These are phyloP conservation scores for Plasmodium knowlesi DNA, from an alignment of 169 alveolate genomes.

Conservation along the genomic window DNA sequence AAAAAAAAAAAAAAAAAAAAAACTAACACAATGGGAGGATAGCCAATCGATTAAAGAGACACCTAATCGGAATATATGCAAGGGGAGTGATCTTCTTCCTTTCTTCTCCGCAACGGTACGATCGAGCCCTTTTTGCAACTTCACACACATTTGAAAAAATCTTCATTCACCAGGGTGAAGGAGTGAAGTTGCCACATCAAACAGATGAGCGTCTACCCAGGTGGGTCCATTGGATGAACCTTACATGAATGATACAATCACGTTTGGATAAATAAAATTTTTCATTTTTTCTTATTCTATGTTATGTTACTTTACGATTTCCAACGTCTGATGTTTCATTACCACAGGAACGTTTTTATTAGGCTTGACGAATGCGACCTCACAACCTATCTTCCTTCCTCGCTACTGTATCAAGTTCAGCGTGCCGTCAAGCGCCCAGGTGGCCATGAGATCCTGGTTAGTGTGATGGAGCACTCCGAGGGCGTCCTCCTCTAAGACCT, in stretches of 20 bases:
- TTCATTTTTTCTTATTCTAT: neutral
- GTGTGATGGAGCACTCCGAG: slow-evolving; percentile 46
- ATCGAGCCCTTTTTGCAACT: neutral
- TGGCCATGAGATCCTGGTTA: slow-evolving; percentile 57
- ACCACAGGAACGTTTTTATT: neutral
- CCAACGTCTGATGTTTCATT: neutral
- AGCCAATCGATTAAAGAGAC: neutral
- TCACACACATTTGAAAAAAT: neutral
- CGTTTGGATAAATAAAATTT: neutral
- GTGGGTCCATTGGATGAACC: neutral
- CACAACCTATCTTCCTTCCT: neutral
- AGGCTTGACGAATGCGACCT: neutral
- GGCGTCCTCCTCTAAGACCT: slow-evolving; percentile 62
- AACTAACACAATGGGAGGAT: neutral
- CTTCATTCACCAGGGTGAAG: neutral
- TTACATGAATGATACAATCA: neutral
- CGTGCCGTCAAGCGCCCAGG: slow-evolving; percentile 71
- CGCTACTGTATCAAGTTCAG: slow-evolving; percentile 50
- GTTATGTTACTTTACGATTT: neutral
- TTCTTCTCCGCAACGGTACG: neutral
- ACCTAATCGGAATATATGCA: neutral
- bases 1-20: neutral
- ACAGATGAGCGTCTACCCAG: neutral
- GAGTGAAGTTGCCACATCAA: neutral
- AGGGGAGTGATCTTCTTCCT: neutral